Base-by-base conservation (phyloP, 768 basidiomycete genomes). In the Hypholoma fasciculare region DNA sequence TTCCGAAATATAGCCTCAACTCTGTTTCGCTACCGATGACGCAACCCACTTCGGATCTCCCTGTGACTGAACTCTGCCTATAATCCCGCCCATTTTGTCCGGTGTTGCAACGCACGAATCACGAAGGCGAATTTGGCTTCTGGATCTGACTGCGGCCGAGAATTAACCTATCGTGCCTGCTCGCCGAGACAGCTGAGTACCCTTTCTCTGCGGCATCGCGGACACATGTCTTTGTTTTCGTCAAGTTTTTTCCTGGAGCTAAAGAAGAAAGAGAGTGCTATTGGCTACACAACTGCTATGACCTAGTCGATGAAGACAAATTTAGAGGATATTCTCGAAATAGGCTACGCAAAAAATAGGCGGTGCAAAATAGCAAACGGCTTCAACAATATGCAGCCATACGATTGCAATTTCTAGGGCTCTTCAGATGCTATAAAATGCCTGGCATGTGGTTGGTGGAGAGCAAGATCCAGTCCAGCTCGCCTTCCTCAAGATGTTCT, bases 401-500 rank as follows among this genome's bases (percentile, higher is more conserved):
- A 6, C 44, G 23, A 46, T 23, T 17, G 44, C 44, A n/a, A 27
- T 49, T 27, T 49, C 26, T 23, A 49, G 20, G 27, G 27, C 17
- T 43, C 7, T 23, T 40, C 4, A 13, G 9, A 12, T 50, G 38
- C 8, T 20, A 42, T 37, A 52, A 58, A 30, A 30, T 17, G 17
- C 7, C 23, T 46, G 23, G 20, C 38, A 23, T 23, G 23, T 14
- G 11, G 38, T 11, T 20, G 40, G 12, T 51, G 39, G 23, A 44
- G 19, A 51, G 49, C 49, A 57, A 43, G 49, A 44, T 51, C 20
- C 27, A 44, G 38, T 51, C 16, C 27, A 27, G 13, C 37, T 44
- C 20, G 26, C 46, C 26, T 38, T 30, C 27, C 58, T 59, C 54
- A 67, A 55, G 34, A 69, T 71, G 68, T 58, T 71, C 46, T 55